Base-by-base conservation (phyloP, 345 rosid species). In the Eucalyptus brandiana region DNA sequence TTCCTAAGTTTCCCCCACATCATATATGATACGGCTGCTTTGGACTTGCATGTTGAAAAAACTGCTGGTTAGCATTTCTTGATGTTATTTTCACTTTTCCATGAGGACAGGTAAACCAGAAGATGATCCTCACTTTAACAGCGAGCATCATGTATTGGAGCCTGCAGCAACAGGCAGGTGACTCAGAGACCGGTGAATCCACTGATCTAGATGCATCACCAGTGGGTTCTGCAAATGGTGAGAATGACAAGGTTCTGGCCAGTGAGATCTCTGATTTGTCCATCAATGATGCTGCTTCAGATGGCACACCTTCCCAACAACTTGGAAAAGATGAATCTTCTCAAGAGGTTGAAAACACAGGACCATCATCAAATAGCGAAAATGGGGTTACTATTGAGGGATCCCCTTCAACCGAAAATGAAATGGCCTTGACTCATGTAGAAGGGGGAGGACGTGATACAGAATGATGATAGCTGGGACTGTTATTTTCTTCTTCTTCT, bases 141-240 rank as follows among this genome's bases (percentile, higher is more conserved):
- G 99, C 99, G 37, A 96, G 98, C 91, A 97, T 98, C 89, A 97
- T 97, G 99, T 97, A 94, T 90, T 97, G 98, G 99, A 96, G 99
- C 93, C 93, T 98, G 76, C 98, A 95, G 90, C 93, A 91, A 87
- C 94, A 92, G 88, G 92, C 90, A 85, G 91, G 54, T 26, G 95
- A 92, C 86, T 87, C 93, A 21, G 94, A 93, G 21, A 60, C 91
- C 16, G 89, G 86, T 42, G 89, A 87, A 87, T 87, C 88, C 44
- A 23, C 28, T 40, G 85, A 76, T 37, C 85, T 40, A 76, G 85
- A 89, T 87, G 89, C 91, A 32, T 90, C 92, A 6, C 81, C 93
- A 7, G 88, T 10, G 18, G 83, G 89, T 34, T 90, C 91, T 9
- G 65, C 8, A 42, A 93, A 92, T 6, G 88, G 91, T 8, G 87